A percentile compares a stretch with the other conserved stretches of the same genome.
These are phyloP conservation scores for Cardiosporidium cionae DNA, from an alignment of 169 alveolate species.

Conservation along the genomic window DNA sequence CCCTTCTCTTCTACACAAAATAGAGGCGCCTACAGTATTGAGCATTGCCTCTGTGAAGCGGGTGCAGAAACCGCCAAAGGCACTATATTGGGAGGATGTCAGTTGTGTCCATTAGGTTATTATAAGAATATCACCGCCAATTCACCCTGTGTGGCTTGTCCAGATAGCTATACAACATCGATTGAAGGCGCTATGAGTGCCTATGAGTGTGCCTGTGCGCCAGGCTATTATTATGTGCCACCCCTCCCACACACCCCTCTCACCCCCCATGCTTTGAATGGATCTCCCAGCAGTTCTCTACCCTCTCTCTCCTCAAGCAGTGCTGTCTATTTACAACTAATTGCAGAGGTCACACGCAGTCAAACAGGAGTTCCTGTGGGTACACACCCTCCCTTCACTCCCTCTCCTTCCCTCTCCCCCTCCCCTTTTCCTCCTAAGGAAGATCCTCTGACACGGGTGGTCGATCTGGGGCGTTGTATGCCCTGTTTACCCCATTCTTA, in stretches of 20 bases:
- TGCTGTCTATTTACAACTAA: too few relatives aligned
- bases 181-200: constrained; percentile 28
- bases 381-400: too few relatives aligned
- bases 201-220: constrained; percentile 33
- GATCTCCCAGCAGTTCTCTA: neutral
- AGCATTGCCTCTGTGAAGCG: neutral
- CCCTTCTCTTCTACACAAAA: neutral
- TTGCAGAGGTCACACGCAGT: too few relatives aligned
- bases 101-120: constrained; percentile 28
- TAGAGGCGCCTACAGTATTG: neutral
- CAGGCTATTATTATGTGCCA: constrained; percentile 26
- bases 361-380: neutral
- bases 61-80: neutral
- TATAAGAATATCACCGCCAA: constrained; percentile 38
- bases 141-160: constrained; percentile 30
- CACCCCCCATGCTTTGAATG: too few relatives aligned
- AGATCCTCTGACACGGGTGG: too few relatives aligned
- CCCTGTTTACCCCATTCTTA: constrained; percentile 26
- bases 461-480: constrained; percentile 12
- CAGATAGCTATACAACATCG: constrained; percentile 27
- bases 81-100: constrained; percentile 21
- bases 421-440: too few relatives aligned
- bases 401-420: too few relatives aligned
- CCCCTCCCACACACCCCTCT: too few relatives aligned
- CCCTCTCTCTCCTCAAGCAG: neutral